Evolutionary conservation across 1,284 basidiomycete genomes (phyloP), one percentile per base, ranked within the genome.

Genomic region (Porodaedalea pini): DNA sequence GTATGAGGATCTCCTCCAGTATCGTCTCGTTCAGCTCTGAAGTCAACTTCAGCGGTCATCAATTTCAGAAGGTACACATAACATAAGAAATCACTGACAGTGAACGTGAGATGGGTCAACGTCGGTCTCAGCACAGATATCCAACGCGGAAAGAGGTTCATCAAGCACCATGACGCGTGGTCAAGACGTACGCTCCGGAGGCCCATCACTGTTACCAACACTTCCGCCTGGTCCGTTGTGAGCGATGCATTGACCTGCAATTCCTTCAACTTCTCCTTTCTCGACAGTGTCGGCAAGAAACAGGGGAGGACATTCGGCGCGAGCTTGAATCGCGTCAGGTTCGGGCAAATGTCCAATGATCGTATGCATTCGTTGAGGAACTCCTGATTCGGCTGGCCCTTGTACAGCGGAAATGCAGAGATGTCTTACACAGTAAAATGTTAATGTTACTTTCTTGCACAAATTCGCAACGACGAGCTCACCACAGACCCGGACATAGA

Each of bases 401-500:
- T 60, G 21, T 56, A 55, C 1, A 60, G 63, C 0, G 81, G 81
- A 0, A 81, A 71, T 4, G 71, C 69, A 34, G 78, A 74, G 6
- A 88, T 74, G 40, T 87, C 83, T 85, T 53, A n/a, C 21, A 32
- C 25, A n/a, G 32, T 49, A n/a, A 49, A 43, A 51, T 36, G 39
- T 23, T 32, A 36, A 55, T 37, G 43, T 44, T 19, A 40, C 37
- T 21, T 39, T 49, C 44, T 13, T 27, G 13, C 21, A 21, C 8
- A 13, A 57, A 50, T 25, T 36, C 31, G 23, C 11, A 59, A 27
- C 17, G 41, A 56, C 54, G 7, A 8, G 66, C 74, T 53, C 60
- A 85, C 84, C 84, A 60, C 89, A 78, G 62, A 71, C 74, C 41
- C 78, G 78, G 23, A 88, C 83, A 65, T 88, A 79, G 2, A 77